Base-by-base conservation (phyloP, 2,329 filamentous ascomycete species). In the Aspergillus pseudoterreus region DNA sequence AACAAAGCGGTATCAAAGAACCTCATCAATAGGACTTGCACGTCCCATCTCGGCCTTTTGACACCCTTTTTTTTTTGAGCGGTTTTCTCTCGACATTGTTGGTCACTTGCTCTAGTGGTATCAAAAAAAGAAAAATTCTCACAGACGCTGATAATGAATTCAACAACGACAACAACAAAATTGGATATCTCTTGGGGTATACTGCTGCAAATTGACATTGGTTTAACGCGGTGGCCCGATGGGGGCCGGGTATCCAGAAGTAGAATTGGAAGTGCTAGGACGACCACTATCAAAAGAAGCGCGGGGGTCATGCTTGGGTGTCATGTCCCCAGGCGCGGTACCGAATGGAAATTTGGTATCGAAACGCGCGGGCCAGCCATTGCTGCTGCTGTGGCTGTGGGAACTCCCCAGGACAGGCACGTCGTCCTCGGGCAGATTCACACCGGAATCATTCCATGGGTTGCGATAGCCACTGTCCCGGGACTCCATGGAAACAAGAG, bases 401-500 rank as follows among this genome's bases (percentile, higher is more conserved):
- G 69, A 75, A 64, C 73, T 77, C 52, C 75, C 75, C 52, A 76
- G 70, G 59, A 70, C 70, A 59, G 81, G 78, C 51, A 74, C 64
- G 62, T 96, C 91, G 58, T 96, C 90, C 64, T 96, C 92, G 57
- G 88, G 81, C 60, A 96, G 84, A 70, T 96, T 96, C 68, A 96
- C 91, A 64, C 92, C 92, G 67, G 90, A 95, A 71, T 97, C 92
- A 71, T 96, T 96, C 92, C 92, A 97, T 56, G 92, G 92, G 75
- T 96, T 96, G 72, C 92, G 88, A 72, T 96, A 95, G 61, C 90
- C 90, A 76, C 91, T 96, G 68, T 92, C 88, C 33, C 91, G 91
- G 45, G 92, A 96, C 74, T 97, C 92, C 71, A 96, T 92, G 57
- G 91, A 96, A 62, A 95, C 92, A 61, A 97, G 84, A 32, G 92